Conservation (phyloP, 257 asterid genomes). For the Euphrasia confusa region DNA sequence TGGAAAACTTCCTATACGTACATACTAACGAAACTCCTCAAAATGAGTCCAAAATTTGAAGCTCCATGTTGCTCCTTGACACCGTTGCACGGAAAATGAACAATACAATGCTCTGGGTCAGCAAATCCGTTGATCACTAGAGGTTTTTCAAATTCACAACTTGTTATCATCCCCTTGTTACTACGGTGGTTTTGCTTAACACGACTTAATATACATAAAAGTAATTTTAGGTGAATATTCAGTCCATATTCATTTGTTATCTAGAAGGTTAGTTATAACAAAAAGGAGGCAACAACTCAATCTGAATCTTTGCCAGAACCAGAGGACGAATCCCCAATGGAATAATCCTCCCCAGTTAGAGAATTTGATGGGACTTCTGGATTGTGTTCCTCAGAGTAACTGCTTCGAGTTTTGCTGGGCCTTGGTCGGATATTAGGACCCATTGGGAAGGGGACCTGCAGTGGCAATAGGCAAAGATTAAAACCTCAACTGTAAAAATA, state of each 20-base stretch:
- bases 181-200: conserved; percentile 29
- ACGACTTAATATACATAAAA: conserved; percentile 44
- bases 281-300: conserved; percentile 41
- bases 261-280: conserved; percentile 61
- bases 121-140: conserved; percentile 35
- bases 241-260: conserved; percentile 22
- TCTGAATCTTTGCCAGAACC: conserved; percentile 67
- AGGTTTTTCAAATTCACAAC: conserved; percentile 27
- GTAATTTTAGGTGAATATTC: conserved; percentile 43
- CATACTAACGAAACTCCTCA: conserved; percentile 28
- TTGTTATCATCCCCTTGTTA: conserved; percentile 23
- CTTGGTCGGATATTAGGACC: conserved; percentile 80
- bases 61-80: conserved; percentile 53
- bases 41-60: conserved; percentile 64
- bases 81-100: conserved; percentile 25
- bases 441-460: conserved; percentile 98
- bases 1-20: conserved; percentile 31
- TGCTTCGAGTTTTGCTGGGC: conserved; percentile 53
- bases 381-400: conserved; percentile 53
- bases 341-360: conserved; percentile 47
- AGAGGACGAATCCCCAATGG: conserved; percentile 53
- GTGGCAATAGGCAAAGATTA: background rate
- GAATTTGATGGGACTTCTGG: conserved; percentile 45
- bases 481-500: no score
- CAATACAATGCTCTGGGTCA: conserved; percentile 32